A percentile compares a stretch with the other conserved stretches of the same genome.
Evolutionary conservation across 352 stramenopile genomes (phyloP).

Genomic region (Phytophthora colocasiae): DNA sequence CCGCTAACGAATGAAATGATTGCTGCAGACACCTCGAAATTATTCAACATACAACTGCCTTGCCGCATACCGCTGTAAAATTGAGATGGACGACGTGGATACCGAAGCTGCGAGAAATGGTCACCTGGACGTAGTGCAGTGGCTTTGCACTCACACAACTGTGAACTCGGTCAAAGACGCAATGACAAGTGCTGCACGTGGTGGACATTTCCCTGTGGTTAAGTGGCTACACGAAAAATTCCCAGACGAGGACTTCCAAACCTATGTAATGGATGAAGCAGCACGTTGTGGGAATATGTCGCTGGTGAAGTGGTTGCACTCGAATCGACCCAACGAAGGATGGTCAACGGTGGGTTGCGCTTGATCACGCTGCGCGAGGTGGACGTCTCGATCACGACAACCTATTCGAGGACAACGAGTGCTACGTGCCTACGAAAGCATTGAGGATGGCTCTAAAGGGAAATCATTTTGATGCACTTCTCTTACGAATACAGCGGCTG

Average conservation of each 20-base stretch:
- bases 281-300: not conserved
- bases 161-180: not conserved
- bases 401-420: not conserved
- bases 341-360: not conserved
- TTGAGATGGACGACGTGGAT: slow-evolving; percentile 1
- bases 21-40: not conserved
- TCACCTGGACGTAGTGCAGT: slow-evolving; percentile 4
- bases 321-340: slow-evolving; percentile 8
- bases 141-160: not conserved
- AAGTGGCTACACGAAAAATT: slow-evolving; percentile 1
- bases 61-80: not conserved
- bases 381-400: not conserved
- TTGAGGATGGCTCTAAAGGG: not conserved
- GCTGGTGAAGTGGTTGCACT: slow-evolving; percentile 11
- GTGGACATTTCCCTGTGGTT: not conserved
- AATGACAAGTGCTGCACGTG: not conserved
- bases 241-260: not conserved
- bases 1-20: not conserved
- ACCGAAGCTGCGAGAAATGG: slow-evolving; percentile 2
- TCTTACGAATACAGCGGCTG: not conserved
- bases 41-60: not conserved
- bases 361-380: not conserved
- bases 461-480: slow-evolving; percentile 4
- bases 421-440: not conserved
- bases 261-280: slow-evolving; percentile 7